These are phyloP conservation scores for Leccinum subrobustum DNA, from an alignment of 1,284 basidiomycete species.

Conservation along the genomic window DNA sequence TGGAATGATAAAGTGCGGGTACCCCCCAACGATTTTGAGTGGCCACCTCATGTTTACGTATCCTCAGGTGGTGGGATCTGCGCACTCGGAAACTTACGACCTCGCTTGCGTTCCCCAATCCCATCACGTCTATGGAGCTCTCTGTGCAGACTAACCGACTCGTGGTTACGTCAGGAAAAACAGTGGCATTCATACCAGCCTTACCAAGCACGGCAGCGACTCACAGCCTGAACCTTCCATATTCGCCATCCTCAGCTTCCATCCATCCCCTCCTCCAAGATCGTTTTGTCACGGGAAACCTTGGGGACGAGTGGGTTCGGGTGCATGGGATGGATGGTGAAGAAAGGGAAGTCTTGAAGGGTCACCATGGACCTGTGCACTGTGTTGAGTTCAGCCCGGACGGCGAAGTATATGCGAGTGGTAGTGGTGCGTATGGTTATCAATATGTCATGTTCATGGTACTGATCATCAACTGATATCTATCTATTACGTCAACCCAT, in stretches of 20 bases:
- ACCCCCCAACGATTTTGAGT: not conserved
- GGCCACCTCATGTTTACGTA: constrained; percentile 10
- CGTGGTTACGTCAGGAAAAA: constrained; percentile 89
- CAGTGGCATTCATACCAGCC: constrained; percentile 83
- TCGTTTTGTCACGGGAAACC: constrained; percentile 91
- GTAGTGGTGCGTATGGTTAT: constrained; percentile 69
- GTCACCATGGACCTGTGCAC: constrained; percentile 97
- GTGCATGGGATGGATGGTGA: constrained; percentile 90
- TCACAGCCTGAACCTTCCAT: constrained; percentile 71
- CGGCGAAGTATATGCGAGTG: constrained; percentile 97
- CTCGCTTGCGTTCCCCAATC: constrained; percentile 70
- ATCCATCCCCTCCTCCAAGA: constrained; percentile 89
- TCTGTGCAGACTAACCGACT: constrained; percentile 83
- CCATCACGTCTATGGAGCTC: constrained; percentile 93
- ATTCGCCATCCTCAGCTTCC: constrained; percentile 87
- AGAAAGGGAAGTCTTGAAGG: constrained; percentile 91
- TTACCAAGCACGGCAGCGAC: constrained; percentile 55
- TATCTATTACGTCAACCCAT: constrained; percentile 12
- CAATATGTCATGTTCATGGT: constrained; percentile 1
- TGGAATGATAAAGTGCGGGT: constrained; percentile 78
- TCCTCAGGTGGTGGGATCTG: constrained; percentile 91
- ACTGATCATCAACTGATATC: constrained; percentile 8
- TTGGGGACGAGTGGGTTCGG: constrained; percentile 93
- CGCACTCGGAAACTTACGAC: constrained; percentile 73
- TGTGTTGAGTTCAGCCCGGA: constrained; percentile 94